Evolutionary conservation across 2,329 filamentous ascomycete species (phyloP), one percentile per base, ranked within the genome.

Genomic region (Talaromyces amestolkiae): DNA sequence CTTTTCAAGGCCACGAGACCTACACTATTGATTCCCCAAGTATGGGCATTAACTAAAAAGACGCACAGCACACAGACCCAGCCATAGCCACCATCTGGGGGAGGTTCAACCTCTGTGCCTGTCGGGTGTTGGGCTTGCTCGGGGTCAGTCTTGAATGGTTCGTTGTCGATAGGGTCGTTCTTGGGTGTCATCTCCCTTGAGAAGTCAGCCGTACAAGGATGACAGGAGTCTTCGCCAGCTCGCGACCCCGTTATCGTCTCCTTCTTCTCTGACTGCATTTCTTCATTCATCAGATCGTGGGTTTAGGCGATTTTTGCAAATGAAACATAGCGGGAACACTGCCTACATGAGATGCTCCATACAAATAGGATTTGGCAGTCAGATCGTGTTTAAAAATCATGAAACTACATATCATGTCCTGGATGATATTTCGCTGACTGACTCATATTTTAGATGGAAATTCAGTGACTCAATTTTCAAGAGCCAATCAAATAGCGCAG

Each of bases 1-100:
- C 45, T 24, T 19, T 17, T 41, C 11, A 56, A 15, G 19, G 54
- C 8, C 19, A n/a, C 22, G 6, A 19, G 27, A 17, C 37, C 15
- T 61, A 86, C 84, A 64, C 85, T 87, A 74, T 92, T 92, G 67
- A 92, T 79, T 8, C 90, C 90, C 90, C 90, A 92, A 0, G 89
- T 91, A 72, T 92, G 89, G 8, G 83, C 86, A 72, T 90, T 91
- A 65, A 90, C 83, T 67, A 86, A 75, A 60, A 84, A 82, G 67
- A 83, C 79, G 45, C 80, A 82, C 2, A 79, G 71, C n/a, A 86
- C 83, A 63, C 87, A 86, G 24, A 87, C 81, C 86, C 86, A 88
- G 67, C 86, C 86, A 77, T 87, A 88, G 22, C 86, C 86, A 45
- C 86, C 85, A 69, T 88, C 85, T 51, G 78, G 80, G 45, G 78